phyloP scores from a whole-genome alignment of 768 basidiomycete species.

The Pleurotus ostreatus region DNA sequence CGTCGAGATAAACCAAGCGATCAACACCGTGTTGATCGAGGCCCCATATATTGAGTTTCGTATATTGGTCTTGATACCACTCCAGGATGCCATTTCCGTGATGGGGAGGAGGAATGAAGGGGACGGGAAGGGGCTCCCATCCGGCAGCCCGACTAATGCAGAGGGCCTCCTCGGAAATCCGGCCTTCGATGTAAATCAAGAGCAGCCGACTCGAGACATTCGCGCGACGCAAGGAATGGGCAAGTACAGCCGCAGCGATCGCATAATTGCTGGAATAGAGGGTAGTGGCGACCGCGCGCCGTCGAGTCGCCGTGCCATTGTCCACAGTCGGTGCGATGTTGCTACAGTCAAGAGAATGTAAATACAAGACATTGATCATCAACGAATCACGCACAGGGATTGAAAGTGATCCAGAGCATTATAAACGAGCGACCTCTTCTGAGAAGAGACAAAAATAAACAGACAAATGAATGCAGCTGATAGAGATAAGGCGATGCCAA shows the following conservation, averaged over 20 bases:
- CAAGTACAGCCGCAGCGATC: slow-evolving; percentile 24
- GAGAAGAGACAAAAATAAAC: neutral
- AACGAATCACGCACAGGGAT: neutral
- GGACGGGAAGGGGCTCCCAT: slow-evolving; percentile 23
- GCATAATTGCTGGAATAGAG: slow-evolving; percentile 28
- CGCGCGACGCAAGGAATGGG: slow-evolving; percentile 21
- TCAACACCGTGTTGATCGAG: slow-evolving; percentile 24
- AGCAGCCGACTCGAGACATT: slow-evolving; percentile 24
- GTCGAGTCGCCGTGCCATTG: neutral
- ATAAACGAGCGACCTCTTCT: neutral
- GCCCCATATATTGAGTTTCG: slow-evolving; percentile 31
- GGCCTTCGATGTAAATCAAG: slow-evolving; percentile 26
- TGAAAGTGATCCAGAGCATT: neutral
- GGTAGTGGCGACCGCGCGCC: slow-evolving; percentile 23
- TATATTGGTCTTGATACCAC: slow-evolving; percentile 30
- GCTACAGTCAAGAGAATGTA: neutral
- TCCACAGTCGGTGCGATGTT: neutral
- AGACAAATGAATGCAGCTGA: neutral
- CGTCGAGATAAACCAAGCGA: slow-evolving; percentile 28
- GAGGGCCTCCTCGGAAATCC: slow-evolving; percentile 23
- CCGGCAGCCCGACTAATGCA: slow-evolving; percentile 25
- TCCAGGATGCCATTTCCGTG: slow-evolving; percentile 20
- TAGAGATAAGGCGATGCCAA: neutral
- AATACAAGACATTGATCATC: neutral
- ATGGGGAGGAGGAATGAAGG: slow-evolving; percentile 27